A percentile compares a stretch with the other conserved stretches of the same genome.
These are phyloP conservation scores for Calocera viscosa DNA, from an alignment of 768 basidiomycete genomes.

Conservation along the genomic window DNA sequence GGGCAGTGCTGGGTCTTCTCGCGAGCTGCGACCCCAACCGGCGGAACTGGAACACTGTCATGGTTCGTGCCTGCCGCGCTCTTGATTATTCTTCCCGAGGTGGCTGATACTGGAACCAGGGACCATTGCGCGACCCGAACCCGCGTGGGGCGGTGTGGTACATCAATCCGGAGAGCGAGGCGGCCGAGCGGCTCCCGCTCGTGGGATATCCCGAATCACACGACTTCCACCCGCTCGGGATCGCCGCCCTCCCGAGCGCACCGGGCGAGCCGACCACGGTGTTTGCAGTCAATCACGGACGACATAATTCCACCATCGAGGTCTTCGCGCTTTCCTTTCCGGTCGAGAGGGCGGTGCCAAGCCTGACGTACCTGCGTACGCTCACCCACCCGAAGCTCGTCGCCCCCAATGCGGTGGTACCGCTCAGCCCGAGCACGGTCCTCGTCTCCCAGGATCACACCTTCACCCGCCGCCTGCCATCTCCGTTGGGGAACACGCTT, in stretches of 20 bases:
- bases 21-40: slow-evolving; percentile 41
- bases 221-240: slow-evolving; percentile 62
- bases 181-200: slow-evolving; percentile 30
- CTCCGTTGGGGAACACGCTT: slow-evolving; percentile 36
- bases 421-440: slow-evolving; percentile 54
- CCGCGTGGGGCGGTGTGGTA: slow-evolving; percentile 54
- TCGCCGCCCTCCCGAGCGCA: slow-evolving; percentile 38
- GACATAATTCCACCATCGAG: slow-evolving; percentile 48
- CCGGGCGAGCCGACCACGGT: slow-evolving; percentile 36
- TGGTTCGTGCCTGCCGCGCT: slow-evolving; percentile 14
- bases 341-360: not conserved
- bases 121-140: slow-evolving; percentile 47
- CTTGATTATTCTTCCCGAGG: not conserved
- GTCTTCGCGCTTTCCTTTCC: slow-evolving; percentile 46
- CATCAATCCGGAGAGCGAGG: slow-evolving; percentile 27
- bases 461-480: slow-evolving; percentile 48
- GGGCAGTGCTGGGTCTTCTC: slow-evolving; percentile 23
- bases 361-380: slow-evolving; percentile 46
- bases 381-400: slow-evolving; percentile 46
- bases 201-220: slow-evolving; percentile 41
- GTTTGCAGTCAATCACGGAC: slow-evolving; percentile 59
- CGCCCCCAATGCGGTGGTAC: slow-evolving; percentile 53
- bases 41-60: slow-evolving; percentile 58
- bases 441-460: slow-evolving; percentile 64
- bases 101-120: slow-evolving; percentile 35